Evolutionary conservation across 139 green algal genomes (phyloP).

Genomic region (Eudorina sp.): DNA sequence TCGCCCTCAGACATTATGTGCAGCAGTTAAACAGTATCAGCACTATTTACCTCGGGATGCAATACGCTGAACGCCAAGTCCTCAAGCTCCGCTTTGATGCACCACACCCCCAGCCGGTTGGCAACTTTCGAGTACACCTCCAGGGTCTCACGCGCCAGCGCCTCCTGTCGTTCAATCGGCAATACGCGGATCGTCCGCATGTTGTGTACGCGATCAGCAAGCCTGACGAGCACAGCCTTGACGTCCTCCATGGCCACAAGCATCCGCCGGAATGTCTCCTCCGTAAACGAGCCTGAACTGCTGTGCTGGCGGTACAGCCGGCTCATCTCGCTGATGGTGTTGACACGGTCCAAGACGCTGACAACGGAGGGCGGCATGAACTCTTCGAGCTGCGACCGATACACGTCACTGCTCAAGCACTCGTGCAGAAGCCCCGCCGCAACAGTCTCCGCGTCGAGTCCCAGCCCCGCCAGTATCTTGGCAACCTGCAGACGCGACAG

Average conservation of each 20-base stretch:
- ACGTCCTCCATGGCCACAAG: constrained; percentile 68
- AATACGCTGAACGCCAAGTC: constrained; percentile 88
- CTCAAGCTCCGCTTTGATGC: constrained; percentile 93
- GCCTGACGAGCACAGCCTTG: constrained; percentile 84
- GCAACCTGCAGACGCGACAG: constrained; percentile 20
- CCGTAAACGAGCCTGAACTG: constrained; percentile 30
- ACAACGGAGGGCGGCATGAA: constrained; percentile 70
- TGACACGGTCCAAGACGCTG: constrained; percentile 65
- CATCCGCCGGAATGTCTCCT: constrained; percentile 60
- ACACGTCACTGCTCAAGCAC: constrained; percentile 66
- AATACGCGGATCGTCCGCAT: constrained; percentile 70
- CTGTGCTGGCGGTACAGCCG: constrained; percentile 64
- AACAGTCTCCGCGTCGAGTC: constrained; percentile 75
- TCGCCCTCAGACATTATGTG: background rate
- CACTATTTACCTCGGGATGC: constrained; percentile 52
- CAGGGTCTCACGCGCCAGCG: constrained; percentile 81
- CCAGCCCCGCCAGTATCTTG: constrained; percentile 74
- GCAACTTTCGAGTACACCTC: constrained; percentile 90
- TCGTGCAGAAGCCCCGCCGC: constrained; percentile 82
- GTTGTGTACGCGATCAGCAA: constrained; percentile 86
- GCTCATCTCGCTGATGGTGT: constrained; percentile 62
- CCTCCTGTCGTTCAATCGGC: constrained; percentile 27
- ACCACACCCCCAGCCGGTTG: constrained; percentile 86
- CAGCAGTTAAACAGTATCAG: too few relatives aligned
- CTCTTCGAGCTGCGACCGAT: constrained; percentile 65